phyloP scores from a whole-genome alignment of 805 yeast species.

The Ogataea pignaliae region DNA sequence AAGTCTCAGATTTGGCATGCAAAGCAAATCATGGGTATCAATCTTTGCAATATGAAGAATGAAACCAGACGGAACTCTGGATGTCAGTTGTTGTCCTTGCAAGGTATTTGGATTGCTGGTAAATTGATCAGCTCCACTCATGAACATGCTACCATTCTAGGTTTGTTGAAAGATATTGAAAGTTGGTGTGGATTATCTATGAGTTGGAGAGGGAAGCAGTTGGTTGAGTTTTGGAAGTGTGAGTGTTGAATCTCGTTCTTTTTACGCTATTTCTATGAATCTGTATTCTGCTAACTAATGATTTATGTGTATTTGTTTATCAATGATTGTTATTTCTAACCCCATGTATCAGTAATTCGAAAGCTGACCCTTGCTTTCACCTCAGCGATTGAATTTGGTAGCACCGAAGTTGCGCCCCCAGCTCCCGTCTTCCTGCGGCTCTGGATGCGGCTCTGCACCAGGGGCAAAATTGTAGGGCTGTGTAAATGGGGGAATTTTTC shows the following conservation, averaged over 20 bases:
- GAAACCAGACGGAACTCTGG: slow-evolving; percentile 14
- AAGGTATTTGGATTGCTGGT: slow-evolving; percentile 25
- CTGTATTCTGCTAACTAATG: neutral
- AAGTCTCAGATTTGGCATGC: slow-evolving; percentile 37
- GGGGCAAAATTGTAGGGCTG: too few species aligned
- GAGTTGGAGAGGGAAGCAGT: slow-evolving; percentile 20
- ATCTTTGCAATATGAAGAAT: slow-evolving; percentile 14
- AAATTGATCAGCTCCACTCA: slow-evolving; percentile 20
- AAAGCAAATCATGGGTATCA: slow-evolving; percentile 34
- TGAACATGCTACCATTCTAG: slow-evolving; percentile 22
- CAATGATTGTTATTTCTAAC: too few species aligned
- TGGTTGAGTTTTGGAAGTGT: slow-evolving; percentile 25
- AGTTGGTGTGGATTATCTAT: slow-evolving; percentile 18
- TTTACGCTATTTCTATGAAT: too few species aligned
- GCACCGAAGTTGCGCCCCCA: too few species aligned
- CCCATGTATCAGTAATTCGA: too few species aligned
- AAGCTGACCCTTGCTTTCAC: too few species aligned
- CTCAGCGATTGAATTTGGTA: too few species aligned
- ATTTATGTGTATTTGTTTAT: neutral
- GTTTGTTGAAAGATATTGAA: slow-evolving; percentile 20
- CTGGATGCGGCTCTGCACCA: too few species aligned
- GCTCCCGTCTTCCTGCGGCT: too few species aligned
- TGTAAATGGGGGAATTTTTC: too few species aligned
- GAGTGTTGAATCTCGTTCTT: slow-evolving; percentile 14
- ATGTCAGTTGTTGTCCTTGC: slow-evolving; percentile 17